phyloP scores from a whole-genome alignment of 148 eudicot genomes.

The Talinum fruticosum region DNA sequence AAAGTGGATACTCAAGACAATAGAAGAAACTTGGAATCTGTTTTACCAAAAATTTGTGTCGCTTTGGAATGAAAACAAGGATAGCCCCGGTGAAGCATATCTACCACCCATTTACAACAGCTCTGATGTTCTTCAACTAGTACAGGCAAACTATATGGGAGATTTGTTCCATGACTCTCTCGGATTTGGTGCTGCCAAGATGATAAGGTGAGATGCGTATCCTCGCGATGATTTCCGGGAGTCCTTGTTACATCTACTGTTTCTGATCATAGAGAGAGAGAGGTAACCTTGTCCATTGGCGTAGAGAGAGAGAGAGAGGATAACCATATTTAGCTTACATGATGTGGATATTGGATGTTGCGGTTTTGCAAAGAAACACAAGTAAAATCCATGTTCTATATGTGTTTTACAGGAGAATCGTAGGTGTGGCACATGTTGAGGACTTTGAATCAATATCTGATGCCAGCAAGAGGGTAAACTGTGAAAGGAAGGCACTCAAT shows the following conservation, averaged over 20 bases:
- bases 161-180: constrained; percentile 77
- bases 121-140: constrained; percentile 50
- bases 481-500: constrained; percentile 85
- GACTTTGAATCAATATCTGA: constrained; percentile 78
- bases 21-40: constrained; percentile 75
- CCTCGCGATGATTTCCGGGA: no score
- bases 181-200: constrained; percentile 93
- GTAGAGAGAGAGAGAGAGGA: no score
- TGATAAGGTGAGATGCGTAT: constrained; percentile 56
- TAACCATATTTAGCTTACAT: no score
- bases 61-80: constrained; percentile 82
- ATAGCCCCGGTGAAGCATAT: constrained; percentile 87
- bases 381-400: neutral
- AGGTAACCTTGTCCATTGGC: no score
- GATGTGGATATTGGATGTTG: neutral
- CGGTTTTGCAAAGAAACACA: neutral
- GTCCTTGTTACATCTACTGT: neutral
- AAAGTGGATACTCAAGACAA: constrained; percentile 61
- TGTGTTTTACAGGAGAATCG: constrained; percentile 65
- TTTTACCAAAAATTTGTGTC: constrained; percentile 63
- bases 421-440: constrained; percentile 93
- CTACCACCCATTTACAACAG: constrained; percentile 71
- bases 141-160: constrained; percentile 55
- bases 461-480: constrained; percentile 53
- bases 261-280: no score